phyloP scores from a whole-genome alignment of 1,284 basidiomycete species.

The Ustilago shanxiensis region DNA sequence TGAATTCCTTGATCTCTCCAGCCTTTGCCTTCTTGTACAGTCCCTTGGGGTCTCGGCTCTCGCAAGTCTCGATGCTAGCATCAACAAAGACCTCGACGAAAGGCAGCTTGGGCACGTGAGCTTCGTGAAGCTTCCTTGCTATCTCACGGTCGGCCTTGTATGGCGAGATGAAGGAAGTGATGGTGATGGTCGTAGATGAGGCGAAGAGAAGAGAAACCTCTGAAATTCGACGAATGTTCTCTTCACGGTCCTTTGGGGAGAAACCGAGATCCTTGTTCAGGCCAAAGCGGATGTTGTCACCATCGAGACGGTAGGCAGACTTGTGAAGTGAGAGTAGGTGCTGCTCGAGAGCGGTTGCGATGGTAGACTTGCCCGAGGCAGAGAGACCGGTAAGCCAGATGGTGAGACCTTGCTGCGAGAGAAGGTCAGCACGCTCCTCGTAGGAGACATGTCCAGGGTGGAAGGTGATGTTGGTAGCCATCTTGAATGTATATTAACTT shows the following conservation, averaged over 20 bases:
- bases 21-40: constrained; percentile 96
- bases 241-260: constrained; percentile 91
- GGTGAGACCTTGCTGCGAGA: constrained; percentile 54
- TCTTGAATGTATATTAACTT: constrained; percentile 65
- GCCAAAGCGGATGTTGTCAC: constrained; percentile 96
- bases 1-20: constrained; percentile 98
- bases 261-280: constrained; percentile 99
- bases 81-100: constrained; percentile 95
- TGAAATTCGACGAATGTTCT: constrained; percentile 97
- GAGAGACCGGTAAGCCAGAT: constrained; percentile 65
- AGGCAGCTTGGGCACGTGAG: constrained; percentile 76
- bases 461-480: constrained; percentile 90
- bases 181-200: constrained; percentile 84
- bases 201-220: constrained; percentile 97
- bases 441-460: constrained; percentile 75
- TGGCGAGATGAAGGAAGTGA: constrained; percentile 99
- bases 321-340: constrained; percentile 88
- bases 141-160: constrained; percentile 85
- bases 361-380: constrained; percentile 81
- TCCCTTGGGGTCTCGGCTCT: constrained; percentile 95
- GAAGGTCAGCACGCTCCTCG: constrained; percentile 60
- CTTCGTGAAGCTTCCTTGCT: constrained; percentile 83
- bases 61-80: constrained; percentile 88
- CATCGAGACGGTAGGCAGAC: constrained; percentile 92
- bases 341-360: constrained; percentile 96